A percentile compares a stretch with the other conserved stretches of the same genome.
These are phyloP conservation scores for Hansenula lynferdii DNA, from an alignment of 1,139 yeast species.

Conservation along the genomic window DNA sequence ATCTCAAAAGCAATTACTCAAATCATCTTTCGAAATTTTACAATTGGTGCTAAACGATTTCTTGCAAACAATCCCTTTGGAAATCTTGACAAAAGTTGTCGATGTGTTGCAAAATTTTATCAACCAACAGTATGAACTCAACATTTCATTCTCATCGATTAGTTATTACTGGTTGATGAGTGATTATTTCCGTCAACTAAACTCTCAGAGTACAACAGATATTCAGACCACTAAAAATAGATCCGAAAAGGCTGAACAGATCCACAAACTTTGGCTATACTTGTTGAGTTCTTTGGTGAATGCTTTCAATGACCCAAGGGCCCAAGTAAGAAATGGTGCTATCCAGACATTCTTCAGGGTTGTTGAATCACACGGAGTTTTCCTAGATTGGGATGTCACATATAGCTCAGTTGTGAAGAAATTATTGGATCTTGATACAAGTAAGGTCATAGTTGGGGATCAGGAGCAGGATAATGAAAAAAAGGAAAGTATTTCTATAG, in stretches of 20 bases:
- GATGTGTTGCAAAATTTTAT: conserved; percentile 73
- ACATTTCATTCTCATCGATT: conserved; percentile 84
- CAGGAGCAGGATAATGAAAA: conserved; percentile 9
- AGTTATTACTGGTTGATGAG: conserved; percentile 91
- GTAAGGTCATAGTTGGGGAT: conserved; percentile 14
- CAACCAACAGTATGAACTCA: conserved; percentile 64
- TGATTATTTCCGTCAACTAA: conserved; percentile 52
- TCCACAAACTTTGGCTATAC: conserved; percentile 53
- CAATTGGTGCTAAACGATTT: conserved; percentile 85
- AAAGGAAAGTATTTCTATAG: conserved; percentile 16
- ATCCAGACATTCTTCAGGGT: conserved; percentile 84
- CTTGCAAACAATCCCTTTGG: conserved; percentile 59
- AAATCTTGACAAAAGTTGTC: conserved; percentile 56
- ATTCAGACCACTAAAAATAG: not conserved
- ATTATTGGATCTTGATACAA: conserved; percentile 27
- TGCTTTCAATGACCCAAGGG: conserved; percentile 58
- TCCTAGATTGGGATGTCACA: conserved; percentile 52
- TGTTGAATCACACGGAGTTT: conserved; percentile 69
- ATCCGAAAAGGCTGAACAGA: conserved; percentile 3
- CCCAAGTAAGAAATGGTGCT: conserved; percentile 86
- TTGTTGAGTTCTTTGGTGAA: conserved; percentile 56
- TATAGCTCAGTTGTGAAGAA: conserved; percentile 46
- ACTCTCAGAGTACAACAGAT: conserved; percentile 2
- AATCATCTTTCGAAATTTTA: conserved; percentile 71
- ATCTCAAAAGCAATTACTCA: conserved; percentile 40